These are phyloP conservation scores for Lagerstroemia speciosa DNA, from an alignment of 345 rosid genomes.

Conservation along the genomic window DNA sequence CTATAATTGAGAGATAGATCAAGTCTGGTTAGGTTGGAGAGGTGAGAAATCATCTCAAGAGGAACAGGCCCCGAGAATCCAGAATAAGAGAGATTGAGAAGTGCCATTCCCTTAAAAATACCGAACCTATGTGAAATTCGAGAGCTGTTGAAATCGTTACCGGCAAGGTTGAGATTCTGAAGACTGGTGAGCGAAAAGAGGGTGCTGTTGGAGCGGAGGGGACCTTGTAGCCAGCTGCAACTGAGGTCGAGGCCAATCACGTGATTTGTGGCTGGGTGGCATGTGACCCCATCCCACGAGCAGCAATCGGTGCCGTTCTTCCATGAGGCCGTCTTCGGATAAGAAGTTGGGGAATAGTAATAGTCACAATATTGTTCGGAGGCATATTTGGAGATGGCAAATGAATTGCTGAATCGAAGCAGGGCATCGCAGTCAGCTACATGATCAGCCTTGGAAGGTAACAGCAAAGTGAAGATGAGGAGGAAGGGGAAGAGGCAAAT, in stretches of 20 bases:
- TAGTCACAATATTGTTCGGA: too few relatives aligned
- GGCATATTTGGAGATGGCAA: too few relatives aligned
- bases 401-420: too few relatives aligned
- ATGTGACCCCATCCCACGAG: slow-evolving; percentile 4
- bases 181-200: neutral
- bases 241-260: slow-evolving; percentile 1
- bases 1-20: neutral
- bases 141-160: neutral
- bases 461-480: too few relatives aligned
- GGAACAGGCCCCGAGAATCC: neutral
- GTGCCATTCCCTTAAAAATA: neutral
- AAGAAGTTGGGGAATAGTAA: too few relatives aligned
- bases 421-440: too few relatives aligned
- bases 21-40: neutral
- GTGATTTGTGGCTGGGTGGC: neutral
- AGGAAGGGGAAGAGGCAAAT: too few relatives aligned
- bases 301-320: slow-evolving; percentile 2
- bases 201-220: neutral
- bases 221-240: neutral
- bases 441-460: too few relatives aligned
- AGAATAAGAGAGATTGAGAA: neutral
- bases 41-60: neutral
- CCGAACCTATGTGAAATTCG: neutral
- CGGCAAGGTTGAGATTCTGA: neutral
- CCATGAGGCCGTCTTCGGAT: slow-evolving; percentile 4